Evolutionary conservation across 768 basidiomycete genomes (phyloP).

Genomic region (Hygrophorus russula): DNA sequence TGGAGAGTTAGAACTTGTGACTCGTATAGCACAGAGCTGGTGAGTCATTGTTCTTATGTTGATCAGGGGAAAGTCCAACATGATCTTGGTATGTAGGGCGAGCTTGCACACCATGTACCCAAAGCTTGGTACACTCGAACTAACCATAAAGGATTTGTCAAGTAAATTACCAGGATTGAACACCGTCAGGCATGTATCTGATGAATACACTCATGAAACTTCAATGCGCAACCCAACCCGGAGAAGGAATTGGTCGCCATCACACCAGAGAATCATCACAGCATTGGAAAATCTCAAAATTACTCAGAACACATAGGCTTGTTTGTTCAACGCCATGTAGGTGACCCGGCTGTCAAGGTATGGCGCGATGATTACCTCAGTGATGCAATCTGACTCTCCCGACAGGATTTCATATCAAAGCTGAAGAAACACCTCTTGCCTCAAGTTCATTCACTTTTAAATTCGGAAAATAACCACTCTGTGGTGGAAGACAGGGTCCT

Average conservation of each 20-base stretch:
- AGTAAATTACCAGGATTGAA: slow-evolving; percentile 14
- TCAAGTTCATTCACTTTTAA: slow-evolving; percentile 1
- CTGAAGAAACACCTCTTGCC: slow-evolving; percentile 19
- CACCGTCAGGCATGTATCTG: slow-evolving; percentile 5
- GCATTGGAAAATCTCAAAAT: slow-evolving; percentile 13
- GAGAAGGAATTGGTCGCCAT: no score
- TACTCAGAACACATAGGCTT: slow-evolving; percentile 6
- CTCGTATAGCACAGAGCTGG: slow-evolving; percentile 4
- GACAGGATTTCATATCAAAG: slow-evolving; percentile 15
- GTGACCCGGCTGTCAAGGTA: slow-evolving; percentile 2
- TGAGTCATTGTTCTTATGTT: no score
- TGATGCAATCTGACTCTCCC: not conserved
- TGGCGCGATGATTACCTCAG: not conserved
- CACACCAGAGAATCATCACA: slow-evolving; percentile 6
- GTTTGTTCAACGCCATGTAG: not conserved
- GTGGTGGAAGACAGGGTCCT: no score
- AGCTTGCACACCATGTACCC: slow-evolving; percentile 19
- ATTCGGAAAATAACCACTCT: not conserved
- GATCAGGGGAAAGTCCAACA: no score
- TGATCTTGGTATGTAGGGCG: slow-evolving; percentile 16
- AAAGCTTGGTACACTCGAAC: slow-evolving; percentile 20
- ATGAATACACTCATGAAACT: no score
- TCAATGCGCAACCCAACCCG: no score
- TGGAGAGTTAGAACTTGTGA: slow-evolving; percentile 1
- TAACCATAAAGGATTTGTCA: slow-evolving; percentile 14